phyloP scores from a whole-genome alignment of 2,329 filamentous ascomycete genomes.

The Sporothrix euskadiensis region DNA sequence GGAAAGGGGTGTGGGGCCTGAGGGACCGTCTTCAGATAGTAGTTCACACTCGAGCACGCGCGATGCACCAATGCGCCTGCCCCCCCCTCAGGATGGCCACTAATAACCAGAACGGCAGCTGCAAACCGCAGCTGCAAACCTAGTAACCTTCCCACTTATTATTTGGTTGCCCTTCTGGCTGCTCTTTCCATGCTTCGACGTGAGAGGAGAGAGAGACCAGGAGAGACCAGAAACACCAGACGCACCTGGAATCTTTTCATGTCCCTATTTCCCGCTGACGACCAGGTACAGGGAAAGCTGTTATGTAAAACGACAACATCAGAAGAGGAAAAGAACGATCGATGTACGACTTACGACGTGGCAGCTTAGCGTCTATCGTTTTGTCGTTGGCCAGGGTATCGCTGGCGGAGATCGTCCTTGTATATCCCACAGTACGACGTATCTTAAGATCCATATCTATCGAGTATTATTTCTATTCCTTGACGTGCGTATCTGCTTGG shows the following conservation, averaged over 20 bases:
- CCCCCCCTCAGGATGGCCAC: conserved; percentile 8
- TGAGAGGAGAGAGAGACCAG: background rate
- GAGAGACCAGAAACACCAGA: background rate
- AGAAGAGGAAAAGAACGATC: conserved; percentile 2
- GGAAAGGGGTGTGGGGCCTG: conserved; percentile 9
- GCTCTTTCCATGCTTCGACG: background rate
- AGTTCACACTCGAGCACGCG: background rate
- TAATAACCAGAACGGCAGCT: conserved; percentile 10
- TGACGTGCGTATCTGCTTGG: background rate
- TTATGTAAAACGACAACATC: background rate
- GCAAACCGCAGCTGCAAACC: background rate
- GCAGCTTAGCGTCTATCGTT: background rate
- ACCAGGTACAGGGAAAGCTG: background rate
- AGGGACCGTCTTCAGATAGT: background rate
- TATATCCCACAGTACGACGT: background rate
- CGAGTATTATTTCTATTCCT: background rate
- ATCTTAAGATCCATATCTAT: background rate
- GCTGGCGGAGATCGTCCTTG: background rate
- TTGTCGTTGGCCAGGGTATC: background rate
- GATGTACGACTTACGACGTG: background rate
- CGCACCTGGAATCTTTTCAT: background rate
- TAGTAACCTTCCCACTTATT: conserved; percentile 1
- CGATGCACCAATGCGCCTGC: background rate
- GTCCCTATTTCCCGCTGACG: background rate
- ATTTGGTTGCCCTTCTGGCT: background rate